Base-by-base conservation (phyloP, 345 rosid genomes). In the Sonneratia alba region DNA sequence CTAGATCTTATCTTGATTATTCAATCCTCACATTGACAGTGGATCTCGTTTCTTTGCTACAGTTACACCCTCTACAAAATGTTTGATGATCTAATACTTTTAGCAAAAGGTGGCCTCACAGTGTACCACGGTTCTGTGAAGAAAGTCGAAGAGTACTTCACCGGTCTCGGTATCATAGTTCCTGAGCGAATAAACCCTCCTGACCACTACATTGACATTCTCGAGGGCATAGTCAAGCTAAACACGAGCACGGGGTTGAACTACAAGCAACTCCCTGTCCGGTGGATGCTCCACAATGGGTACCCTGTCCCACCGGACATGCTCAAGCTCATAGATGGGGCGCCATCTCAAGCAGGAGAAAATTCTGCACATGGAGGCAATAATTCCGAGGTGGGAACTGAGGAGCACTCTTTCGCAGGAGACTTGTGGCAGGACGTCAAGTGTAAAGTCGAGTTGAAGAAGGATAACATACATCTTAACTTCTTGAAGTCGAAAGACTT, bases 261-360 rank as follows among this genome's bases (percentile, higher is more conserved):
- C 73, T 76, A 78, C 62, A 91, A 88, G 70, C 92, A 96, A 78
- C 94, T 96, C 77, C 98, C 98, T 0, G 87, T 86, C 57, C 85
- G 97, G 71, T 96, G 99, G 99, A 96, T 96, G 98, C 94, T 96
- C 76, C 99, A 96, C 48, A 96, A 96, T 79, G 88, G 90, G 62
- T 96, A 92, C 71, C 86, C 82, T 7, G 94, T 92, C 74, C 99
- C 98, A 32, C 74, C 79, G 79, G 99, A 96, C 73, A 96, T 96
- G 99, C 83, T 92, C 67, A 77, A 84, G 70, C 78, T 70, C 68
- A 71, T 85, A 24, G 96, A 92, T 68, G 90, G 88, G 57, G 91
- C 87, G 55, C 49, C 81, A 77, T 70, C 85, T 49, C 71, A 83
- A 73, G 68, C 83, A 0, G 75, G 78, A 69, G 94, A 81, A 70